These are phyloP conservation scores for Cryptococcus amylolentus DNA, from an alignment of 1,284 basidiomycete species.

Conservation along the genomic window DNA sequence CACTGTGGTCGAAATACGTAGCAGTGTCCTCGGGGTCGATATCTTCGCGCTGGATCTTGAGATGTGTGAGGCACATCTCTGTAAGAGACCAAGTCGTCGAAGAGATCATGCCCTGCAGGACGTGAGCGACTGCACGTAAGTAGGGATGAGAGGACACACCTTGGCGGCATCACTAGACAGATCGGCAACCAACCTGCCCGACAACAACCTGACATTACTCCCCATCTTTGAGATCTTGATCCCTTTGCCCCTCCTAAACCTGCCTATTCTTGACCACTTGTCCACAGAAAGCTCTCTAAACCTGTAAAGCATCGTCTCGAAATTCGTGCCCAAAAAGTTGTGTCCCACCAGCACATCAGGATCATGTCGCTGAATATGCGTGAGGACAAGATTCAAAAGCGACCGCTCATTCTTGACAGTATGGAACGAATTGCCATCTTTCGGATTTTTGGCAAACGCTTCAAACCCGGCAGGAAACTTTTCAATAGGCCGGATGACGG, in stretches of 20 bases:
- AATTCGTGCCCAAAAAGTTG: conserved; percentile 85
- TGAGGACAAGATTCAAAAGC: conserved; percentile 78
- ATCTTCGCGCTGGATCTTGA: conserved; percentile 80
- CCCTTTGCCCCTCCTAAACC: conserved; percentile 74
- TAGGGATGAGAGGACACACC: conserved; percentile 51
- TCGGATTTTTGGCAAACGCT: conserved; percentile 56
- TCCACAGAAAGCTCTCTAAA: conserved; percentile 86
- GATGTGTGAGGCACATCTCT: conserved; percentile 90
- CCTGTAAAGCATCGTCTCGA: conserved; percentile 87
- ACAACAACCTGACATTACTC: conserved; percentile 76
- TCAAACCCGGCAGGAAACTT: conserved; percentile 86
- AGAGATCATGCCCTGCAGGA: conserved; percentile 74
- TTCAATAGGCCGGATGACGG: conserved; percentile 86
- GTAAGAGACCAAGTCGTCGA: conserved; percentile 97
- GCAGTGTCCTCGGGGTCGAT: conserved; percentile 95
- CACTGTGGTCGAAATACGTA: conserved; percentile 79
- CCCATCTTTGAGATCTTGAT: conserved; percentile 73
- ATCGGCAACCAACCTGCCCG: conserved; percentile 86
- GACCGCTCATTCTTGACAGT: conserved; percentile 79
- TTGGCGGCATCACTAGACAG: conserved; percentile 91
- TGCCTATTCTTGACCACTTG: conserved; percentile 89
- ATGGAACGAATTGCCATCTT: conserved; percentile 66
- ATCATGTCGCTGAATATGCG: conserved; percentile 77
- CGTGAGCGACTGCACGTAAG: not conserved
- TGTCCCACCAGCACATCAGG: conserved; percentile 95